Evolutionary conservation across 148 eudicot species (phyloP).

Genomic region (Mesembryanthemum crystallinum): DNA sequence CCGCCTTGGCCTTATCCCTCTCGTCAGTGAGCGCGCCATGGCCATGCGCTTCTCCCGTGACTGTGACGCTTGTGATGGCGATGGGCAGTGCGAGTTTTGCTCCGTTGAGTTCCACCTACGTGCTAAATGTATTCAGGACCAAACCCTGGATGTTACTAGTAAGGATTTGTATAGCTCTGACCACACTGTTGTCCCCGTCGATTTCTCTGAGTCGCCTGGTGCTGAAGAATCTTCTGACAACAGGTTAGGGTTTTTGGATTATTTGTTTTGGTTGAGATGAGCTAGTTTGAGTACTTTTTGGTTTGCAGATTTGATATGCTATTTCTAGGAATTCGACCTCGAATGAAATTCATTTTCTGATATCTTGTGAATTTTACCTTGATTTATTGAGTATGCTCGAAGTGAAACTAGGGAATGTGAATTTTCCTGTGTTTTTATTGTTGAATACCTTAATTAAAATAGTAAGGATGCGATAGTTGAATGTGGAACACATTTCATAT

Average conservation of each 20-base stretch:
- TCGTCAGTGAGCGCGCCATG: conserved; percentile 87
- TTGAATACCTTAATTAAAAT: neutral
- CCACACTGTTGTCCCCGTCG: conserved; percentile 77
- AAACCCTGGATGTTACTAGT: conserved; percentile 69
- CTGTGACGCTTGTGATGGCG: conserved; percentile 94
- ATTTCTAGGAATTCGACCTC: too few relatives aligned
- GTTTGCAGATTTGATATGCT: neutral
- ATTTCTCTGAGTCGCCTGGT: conserved; percentile 54
- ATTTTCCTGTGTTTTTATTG: neutral
- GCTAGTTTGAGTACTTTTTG: neutral
- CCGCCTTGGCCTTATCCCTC: conserved; percentile 77
- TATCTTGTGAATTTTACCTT: neutral
- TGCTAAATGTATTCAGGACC: conserved; percentile 71
- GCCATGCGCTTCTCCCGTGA: conserved; percentile 93
- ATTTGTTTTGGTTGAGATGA: neutral
- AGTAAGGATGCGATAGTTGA: neutral
- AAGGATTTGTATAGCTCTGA: conserved; percentile 82
- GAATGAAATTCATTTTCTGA: too few relatives aligned
- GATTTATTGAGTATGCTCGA: neutral
- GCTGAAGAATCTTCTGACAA: conserved; percentile 37
- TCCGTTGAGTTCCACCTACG: conserved; percentile 87
- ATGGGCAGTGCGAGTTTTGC: conserved; percentile 92
- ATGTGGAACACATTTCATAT: too few relatives aligned
- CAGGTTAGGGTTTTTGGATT: conserved; percentile 25
- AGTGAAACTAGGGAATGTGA: neutral